Conservation (phyloP, 2,329 filamentous ascomycete genomes). For the Aspergillus viridinutans region DNA sequence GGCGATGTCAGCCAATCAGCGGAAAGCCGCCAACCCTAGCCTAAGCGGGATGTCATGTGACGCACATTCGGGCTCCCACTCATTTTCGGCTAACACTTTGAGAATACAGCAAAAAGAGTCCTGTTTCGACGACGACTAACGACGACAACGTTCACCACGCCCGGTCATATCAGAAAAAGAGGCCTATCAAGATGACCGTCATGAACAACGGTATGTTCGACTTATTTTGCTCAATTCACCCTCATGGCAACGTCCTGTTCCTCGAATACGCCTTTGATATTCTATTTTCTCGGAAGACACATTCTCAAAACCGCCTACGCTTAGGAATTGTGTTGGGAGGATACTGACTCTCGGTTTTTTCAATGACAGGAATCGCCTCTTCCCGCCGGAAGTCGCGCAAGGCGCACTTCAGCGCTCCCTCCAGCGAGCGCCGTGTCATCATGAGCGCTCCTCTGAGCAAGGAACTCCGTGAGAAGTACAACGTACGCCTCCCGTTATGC, state of each 20-base stretch:
- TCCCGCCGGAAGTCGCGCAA: slow-evolving; percentile 98
- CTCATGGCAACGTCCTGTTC: neutral
- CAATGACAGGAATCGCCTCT: slow-evolving; percentile 48
- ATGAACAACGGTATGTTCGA: slow-evolving; percentile 26
- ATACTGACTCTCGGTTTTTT: neutral
- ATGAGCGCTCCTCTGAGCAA: slow-evolving; percentile 96
- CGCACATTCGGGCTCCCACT: slow-evolving; percentile 21
- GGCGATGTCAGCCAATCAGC: slow-evolving; percentile 12
- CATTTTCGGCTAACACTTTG: slow-evolving; percentile 20
- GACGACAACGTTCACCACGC: slow-evolving; percentile 19
- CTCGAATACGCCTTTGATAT: neutral
- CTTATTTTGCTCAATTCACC: neutral
- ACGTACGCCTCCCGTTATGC: slow-evolving; percentile 58
- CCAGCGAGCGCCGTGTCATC: slow-evolving; percentile 88
- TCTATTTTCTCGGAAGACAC: neutral
- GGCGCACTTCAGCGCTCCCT: slow-evolving; percentile 94
- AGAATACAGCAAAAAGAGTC: slow-evolving; percentile 8
- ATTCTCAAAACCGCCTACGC: neutral
- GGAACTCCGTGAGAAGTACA: slow-evolving; percentile 98
- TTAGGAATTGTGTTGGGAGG: neutral
- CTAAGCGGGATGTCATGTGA: slow-evolving; percentile 28
- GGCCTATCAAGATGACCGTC: slow-evolving; percentile 30
- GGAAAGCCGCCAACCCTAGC: slow-evolving; percentile 4
- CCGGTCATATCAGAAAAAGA: slow-evolving; percentile 15
- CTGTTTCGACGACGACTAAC: slow-evolving; percentile 13